These are phyloP conservation scores for Plasmodium cynomolgi DNA, from an alignment of 169 alveolate genomes.

Conservation along the genomic window DNA sequence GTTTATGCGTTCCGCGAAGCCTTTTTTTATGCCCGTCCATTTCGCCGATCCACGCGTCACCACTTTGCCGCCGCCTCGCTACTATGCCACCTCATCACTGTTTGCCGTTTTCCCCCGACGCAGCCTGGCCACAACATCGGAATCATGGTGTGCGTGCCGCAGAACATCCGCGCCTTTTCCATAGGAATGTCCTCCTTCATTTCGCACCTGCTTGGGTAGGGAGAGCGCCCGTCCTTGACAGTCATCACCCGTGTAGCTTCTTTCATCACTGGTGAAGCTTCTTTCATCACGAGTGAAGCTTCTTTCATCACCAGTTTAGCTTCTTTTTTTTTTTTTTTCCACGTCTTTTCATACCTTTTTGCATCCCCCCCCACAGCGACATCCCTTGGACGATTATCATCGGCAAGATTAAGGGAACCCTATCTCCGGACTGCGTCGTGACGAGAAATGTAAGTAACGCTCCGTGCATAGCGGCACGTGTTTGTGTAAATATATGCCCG, in stretches of 20 bases:
- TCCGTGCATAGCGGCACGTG: not conserved
- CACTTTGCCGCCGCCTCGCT: not conserved
- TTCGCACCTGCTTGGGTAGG: slow-evolving; percentile 55
- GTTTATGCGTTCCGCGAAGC: not conserved
- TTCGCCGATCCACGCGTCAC: too few species aligned
- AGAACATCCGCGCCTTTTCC: slow-evolving; percentile 39
- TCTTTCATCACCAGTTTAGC: not conserved
- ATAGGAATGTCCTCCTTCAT: slow-evolving; percentile 58
- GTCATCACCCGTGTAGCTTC: not conserved
- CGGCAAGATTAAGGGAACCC: slow-evolving; percentile 57
- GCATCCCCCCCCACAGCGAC: slow-evolving; percentile 3
- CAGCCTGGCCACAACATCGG: slow-evolving; percentile 63
- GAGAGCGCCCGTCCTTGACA: not conserved
- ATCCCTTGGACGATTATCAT: slow-evolving; percentile 62
- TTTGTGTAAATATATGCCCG: not conserved
- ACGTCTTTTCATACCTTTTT: not conserved
- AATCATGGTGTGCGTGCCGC: slow-evolving; percentile 46
- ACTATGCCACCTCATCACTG: not conserved
- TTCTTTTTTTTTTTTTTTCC: not conserved
- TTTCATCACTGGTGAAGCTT: too few species aligned
- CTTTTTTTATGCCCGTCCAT: not conserved
- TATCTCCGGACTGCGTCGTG: slow-evolving; percentile 56
- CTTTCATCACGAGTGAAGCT: too few species aligned
- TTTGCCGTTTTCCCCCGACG: not conserved
- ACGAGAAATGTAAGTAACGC: slow-evolving; percentile 53